phyloP scores from a whole-genome alignment of 192 early-diverging fungal species.

The Coemansia sp. region DNA sequence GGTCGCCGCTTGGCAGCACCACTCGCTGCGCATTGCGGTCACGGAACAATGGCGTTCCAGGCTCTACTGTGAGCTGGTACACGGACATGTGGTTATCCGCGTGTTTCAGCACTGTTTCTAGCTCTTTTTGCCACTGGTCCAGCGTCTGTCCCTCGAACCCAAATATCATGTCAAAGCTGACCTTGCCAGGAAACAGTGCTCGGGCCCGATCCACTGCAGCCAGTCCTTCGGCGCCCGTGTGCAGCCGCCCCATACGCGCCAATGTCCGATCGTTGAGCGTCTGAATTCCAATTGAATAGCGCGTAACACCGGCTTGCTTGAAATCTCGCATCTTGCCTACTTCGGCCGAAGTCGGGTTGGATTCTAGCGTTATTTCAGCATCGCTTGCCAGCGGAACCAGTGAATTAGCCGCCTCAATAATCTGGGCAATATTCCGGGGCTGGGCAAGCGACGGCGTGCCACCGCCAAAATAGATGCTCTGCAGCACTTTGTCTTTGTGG shows the following conservation, averaged over 20 bases:
- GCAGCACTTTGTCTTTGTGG: slow-evolving; percentile 22
- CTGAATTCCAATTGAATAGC: slow-evolving; percentile 60
- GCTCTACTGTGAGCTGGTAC: slow-evolving; percentile 62
- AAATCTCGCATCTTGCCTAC: slow-evolving; percentile 44
- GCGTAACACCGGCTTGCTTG: slow-evolving; percentile 46
- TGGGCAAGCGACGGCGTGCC: slow-evolving; percentile 59
- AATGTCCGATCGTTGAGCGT: slow-evolving; percentile 44
- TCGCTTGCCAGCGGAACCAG: slow-evolving; percentile 25
- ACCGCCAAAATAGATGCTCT: slow-evolving; percentile 59
- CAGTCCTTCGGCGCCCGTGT: slow-evolving; percentile 46
- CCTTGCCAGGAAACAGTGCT: slow-evolving; percentile 34
- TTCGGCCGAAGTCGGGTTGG: slow-evolving; percentile 45
- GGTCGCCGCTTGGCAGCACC: slow-evolving; percentile 24
- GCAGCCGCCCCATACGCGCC: slow-evolving; percentile 49
- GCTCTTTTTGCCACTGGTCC: slow-evolving; percentile 38
- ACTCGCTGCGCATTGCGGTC: slow-evolving; percentile 27
- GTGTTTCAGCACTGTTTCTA: slow-evolving; percentile 29
- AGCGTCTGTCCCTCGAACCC: slow-evolving; percentile 53
- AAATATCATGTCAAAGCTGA: slow-evolving; percentile 59
- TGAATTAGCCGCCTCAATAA: slow-evolving; percentile 23
- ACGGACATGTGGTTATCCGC: slow-evolving; percentile 52
- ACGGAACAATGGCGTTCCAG: slow-evolving; percentile 54
- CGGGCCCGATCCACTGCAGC: slow-evolving; percentile 32
- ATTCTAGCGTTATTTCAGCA: slow-evolving; percentile 57
- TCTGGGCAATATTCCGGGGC: slow-evolving; percentile 25